Percentiles rank a stretch among this genome's conserved stretches.
phyloP scores from a whole-genome alignment of 352 stramenopile species.

The Blastocystis sp. region DNA sequence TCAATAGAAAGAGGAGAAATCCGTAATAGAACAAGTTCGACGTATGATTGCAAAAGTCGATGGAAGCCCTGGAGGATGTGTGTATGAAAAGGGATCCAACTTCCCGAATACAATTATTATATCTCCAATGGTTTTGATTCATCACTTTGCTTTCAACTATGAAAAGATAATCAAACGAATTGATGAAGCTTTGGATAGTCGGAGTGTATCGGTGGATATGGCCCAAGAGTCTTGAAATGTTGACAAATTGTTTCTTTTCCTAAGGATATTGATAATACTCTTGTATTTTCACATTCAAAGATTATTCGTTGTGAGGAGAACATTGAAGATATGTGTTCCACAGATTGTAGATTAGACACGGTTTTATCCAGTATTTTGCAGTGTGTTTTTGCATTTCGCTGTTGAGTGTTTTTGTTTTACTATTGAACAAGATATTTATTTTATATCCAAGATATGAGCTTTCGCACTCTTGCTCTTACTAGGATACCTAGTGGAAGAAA shows the following conservation, averaged over 20 bases:
- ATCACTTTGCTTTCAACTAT: slow-evolving; percentile 58
- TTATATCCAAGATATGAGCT: neutral
- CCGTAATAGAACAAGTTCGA: neutral
- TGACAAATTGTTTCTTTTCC: neutral
- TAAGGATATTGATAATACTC: neutral
- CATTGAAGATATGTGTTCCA: too few relatives aligned
- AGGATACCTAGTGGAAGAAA: neutral
- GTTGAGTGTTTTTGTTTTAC: neutral
- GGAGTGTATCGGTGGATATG: neutral
- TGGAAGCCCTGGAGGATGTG: neutral
- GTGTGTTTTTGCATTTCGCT: too few relatives aligned
- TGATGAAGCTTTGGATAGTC: neutral
- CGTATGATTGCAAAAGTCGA: neutral
- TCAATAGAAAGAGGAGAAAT: slow-evolving; percentile 25
- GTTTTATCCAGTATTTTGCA: too few relatives aligned
- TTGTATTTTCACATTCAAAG: neutral
- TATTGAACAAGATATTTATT: neutral
- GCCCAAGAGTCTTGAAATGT: too few relatives aligned
- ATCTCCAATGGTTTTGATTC: slow-evolving; percentile 35
- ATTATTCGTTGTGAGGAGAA: too few relatives aligned
- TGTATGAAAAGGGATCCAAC: slow-evolving; percentile 2
- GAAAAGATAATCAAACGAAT: slow-evolving; percentile 12
- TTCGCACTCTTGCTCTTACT: neutral
- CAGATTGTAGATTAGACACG: too few relatives aligned
- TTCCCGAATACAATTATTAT: slow-evolving; percentile 20